Evolutionary conservation across 148 eudicot genomes (phyloP).

Genomic region (Vaccinium vitisidaea): DNA sequence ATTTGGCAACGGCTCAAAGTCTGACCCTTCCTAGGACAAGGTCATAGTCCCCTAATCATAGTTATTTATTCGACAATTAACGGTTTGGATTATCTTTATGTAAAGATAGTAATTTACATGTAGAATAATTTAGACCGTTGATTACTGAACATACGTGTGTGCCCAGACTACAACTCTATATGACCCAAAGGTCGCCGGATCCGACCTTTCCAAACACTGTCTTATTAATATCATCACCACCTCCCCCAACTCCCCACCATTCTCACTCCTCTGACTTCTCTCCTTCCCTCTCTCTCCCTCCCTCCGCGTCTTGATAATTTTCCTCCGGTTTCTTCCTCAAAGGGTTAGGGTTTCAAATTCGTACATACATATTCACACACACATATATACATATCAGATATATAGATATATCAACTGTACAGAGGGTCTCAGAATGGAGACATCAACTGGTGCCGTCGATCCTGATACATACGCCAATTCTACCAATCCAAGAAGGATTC

Average conservation of each 20-base stretch:
- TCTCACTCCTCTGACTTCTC: slow-evolving; percentile 15
- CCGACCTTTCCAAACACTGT: too few relatives aligned
- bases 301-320: neutral
- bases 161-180: too few relatives aligned
- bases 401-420: neutral
- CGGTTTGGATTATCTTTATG: too few relatives aligned
- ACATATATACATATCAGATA: neutral
- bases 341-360: slow-evolving; percentile 2
- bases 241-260: slow-evolving; percentile 2
- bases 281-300: neutral
- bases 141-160: too few relatives aligned
- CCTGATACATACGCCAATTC: neutral
- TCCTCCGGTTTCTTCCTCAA: slow-evolving; percentile 1
- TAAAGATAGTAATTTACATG: too few relatives aligned
- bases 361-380: neutral
- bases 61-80: too few relatives aligned
- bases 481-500: slow-evolving; percentile 8
- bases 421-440: slow-evolving; percentile 19
- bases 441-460: slow-evolving; percentile 6
- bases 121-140: too few relatives aligned
- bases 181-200: too few relatives aligned
- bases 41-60: too few relatives aligned
- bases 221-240: neutral
- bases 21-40: too few relatives aligned
- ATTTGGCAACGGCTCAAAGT: too few relatives aligned